Evolutionary conservation across 2,329 filamentous ascomycete species (phyloP), one percentile per base, ranked within the genome.

Genomic region (Pezicula neosporulosa): DNA sequence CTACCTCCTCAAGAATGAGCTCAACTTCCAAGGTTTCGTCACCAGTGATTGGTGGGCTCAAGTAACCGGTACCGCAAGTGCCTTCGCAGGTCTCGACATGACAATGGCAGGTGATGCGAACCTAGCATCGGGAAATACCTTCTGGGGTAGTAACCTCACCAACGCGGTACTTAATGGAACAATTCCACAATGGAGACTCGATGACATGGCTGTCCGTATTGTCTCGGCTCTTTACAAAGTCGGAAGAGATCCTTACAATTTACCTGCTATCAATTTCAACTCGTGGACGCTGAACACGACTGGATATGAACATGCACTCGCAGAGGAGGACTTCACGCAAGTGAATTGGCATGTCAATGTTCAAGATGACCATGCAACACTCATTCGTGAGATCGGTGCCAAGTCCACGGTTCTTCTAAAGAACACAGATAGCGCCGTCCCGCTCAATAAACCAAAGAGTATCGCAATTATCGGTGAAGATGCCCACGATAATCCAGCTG

Each of bases 161-260:
- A 75, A 94, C 39, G 89, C 89, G 1, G 84, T 97, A 5, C 72
- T 96, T 57, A 97, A 97, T 66, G 92, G 92, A 28, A 96, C 91
- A 0, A 74, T 97, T 19, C 90, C 93, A 1, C 83, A 89, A 60
- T 96, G 89, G 81, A 83, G 93, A 51, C 68, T 97, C 12, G 92
- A 97, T 62, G 94, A 97, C 64, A 96, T 96, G 86, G 89, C 82
- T 3, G 87, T 90, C 67, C 84, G 94, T 61, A 96, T 88, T 65
- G 86, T 87, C 81, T 78, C 84, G 3, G 76, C 83, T 21, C 82
- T 79, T 65, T 87, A 83, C 73, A 86, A 86, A 69, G 78, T 82
- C 28, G 80, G 80, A 48, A 73, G 74, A 57, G 39, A 55, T n/a
- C 41, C 30, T 44, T 36, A 27, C 21, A 54, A 51, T 59, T 64